Percentiles rank a stretch among this genome's conserved stretches.
Evolutionary conservation across 805 yeast species (phyloP).

Genomic region (Monosporozyma unispora): DNA sequence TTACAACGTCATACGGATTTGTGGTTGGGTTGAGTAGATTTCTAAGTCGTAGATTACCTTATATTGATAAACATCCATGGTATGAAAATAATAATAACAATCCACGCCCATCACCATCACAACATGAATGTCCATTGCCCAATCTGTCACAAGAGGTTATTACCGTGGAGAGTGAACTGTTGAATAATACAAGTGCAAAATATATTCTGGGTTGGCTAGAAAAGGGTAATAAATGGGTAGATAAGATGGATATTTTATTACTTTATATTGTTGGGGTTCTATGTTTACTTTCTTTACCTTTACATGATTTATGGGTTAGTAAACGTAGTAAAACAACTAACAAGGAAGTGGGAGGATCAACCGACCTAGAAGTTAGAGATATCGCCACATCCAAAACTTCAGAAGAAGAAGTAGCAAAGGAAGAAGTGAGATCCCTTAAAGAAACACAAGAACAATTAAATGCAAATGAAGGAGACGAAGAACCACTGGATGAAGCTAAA

Average conservation of each 20-base stretch:
- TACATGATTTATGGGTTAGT: neutral
- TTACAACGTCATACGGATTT: constrained; percentile 13
- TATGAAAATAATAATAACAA: neutral
- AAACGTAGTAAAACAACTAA: no score
- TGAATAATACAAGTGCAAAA: neutral
- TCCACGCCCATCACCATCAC: constrained; percentile 6
- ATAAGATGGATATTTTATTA: neutral
- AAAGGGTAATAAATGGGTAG: neutral
- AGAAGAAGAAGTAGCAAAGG: neutral
- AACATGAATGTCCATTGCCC: neutral
- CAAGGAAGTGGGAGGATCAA: neutral
- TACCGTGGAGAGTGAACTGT: neutral
- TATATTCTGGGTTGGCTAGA: neutral
- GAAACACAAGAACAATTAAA: no score
- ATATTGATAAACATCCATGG: neutral
- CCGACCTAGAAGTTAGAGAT: neutral
- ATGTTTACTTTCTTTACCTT: neutral
- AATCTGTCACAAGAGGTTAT: neutral
- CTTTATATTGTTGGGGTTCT: neutral
- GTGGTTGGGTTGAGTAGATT: constrained; percentile 10
- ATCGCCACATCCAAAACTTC: no score
- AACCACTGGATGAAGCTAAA: no score
- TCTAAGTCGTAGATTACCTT: constrained; percentile 8
- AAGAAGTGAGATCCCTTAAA: neutral
- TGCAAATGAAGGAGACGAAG: no score